Evolutionary conservation across 495 filamentous ascomycete species (phyloP).

Genomic region (Hypoxylon rickii): DNA sequence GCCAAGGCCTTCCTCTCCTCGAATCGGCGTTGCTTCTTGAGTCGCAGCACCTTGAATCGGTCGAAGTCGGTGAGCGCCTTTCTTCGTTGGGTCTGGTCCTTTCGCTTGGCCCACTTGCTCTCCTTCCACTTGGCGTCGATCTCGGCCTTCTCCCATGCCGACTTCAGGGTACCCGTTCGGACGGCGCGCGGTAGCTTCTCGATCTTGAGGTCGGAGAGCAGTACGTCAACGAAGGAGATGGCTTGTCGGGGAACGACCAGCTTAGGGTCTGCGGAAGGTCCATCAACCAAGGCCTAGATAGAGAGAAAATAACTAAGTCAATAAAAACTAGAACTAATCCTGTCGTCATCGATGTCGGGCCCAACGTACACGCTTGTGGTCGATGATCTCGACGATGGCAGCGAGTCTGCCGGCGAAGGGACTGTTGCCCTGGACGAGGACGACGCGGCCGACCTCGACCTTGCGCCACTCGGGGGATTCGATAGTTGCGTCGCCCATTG

Average conservation of each 20-base stretch:
- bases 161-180: constrained; percentile 79
- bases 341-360: constrained; percentile 9
- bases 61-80: constrained; percentile 95
- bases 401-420: constrained; percentile 84
- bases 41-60: constrained; percentile 97
- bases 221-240: constrained; percentile 74
- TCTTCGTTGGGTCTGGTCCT: constrained; percentile 79
- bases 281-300: constrained; percentile 90
- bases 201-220: constrained; percentile 89
- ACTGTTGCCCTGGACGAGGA: constrained; percentile 74
- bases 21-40: constrained; percentile 97
- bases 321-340: constrained; percentile 26
- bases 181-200: constrained; percentile 84
- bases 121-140: constrained; percentile 91
- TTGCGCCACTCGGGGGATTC: constrained; percentile 80
- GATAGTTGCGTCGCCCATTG: constrained; percentile 64
- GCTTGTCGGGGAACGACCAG: constrained; percentile 82
- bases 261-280: constrained; percentile 76
- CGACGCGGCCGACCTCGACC: constrained; percentile 96
- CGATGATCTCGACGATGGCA: constrained; percentile 96
- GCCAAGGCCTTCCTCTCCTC: constrained; percentile 92
- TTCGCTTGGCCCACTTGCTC: constrained; percentile 88
- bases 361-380: constrained; percentile 96
- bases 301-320: constrained; percentile 37
- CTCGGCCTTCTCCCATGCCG: constrained; percentile 81